phyloP scores from a whole-genome alignment of 352 stramenopile genomes.

The Globisporangium perplexum region DNA sequence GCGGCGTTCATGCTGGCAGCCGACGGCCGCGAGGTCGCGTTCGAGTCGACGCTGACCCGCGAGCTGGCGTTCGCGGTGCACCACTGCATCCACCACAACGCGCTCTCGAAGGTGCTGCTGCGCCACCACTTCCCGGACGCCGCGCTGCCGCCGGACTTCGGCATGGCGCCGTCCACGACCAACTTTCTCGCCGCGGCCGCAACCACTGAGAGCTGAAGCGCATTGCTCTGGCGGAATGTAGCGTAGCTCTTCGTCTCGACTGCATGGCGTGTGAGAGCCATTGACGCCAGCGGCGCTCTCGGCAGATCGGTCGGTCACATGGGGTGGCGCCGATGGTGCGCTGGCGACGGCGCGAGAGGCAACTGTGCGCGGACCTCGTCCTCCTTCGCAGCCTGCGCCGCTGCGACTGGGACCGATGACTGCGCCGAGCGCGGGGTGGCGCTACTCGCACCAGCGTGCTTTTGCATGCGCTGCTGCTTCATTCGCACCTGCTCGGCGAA shows the following conservation, averaged over 20 bases:
- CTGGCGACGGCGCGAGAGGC: background rate
- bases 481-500: constrained; percentile 25
- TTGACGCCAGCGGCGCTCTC: background rate
- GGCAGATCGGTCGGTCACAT: background rate
- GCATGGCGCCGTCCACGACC: constrained; percentile 72
- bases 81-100: constrained; percentile 86
- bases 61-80: constrained; percentile 83
- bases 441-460: background rate
- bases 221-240: background rate
- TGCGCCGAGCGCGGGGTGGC: background rate
- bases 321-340: constrained; percentile 2
- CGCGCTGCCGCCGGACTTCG: constrained; percentile 40
- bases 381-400: background rate
- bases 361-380: constrained; percentile 12
- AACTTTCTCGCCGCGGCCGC: constrained; percentile 24
- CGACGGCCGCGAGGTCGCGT: constrained; percentile 59
- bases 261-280: no score
- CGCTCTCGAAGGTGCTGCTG: constrained; percentile 69
- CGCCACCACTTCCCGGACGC: constrained; percentile 56
- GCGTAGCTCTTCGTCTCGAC: no score
- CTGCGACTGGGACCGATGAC: background rate
- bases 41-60: constrained; percentile 65
- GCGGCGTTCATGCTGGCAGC: constrained; percentile 78
- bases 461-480: constrained; percentile 21
- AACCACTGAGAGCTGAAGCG: background rate